Conservation (phyloP, 805 yeast genomes). For the Kuraishia piskuri region DNA sequence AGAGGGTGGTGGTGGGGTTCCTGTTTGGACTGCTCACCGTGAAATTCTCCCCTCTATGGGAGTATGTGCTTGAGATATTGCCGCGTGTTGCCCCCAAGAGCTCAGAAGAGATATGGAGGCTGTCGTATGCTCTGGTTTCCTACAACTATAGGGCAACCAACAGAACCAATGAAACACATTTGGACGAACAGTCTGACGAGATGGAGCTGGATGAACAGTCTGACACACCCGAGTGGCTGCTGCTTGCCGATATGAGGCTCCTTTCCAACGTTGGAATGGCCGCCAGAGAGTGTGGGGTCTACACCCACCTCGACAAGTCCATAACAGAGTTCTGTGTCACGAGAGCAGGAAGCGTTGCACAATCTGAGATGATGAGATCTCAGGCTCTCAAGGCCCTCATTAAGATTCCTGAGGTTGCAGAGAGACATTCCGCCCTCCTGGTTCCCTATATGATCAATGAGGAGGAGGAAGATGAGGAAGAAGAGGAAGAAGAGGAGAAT, state of each 20-base stretch:
- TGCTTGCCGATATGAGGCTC: constrained; percentile 36
- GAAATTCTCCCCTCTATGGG: constrained; percentile 82
- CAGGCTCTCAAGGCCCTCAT: constrained; percentile 51
- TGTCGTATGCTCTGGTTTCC: constrained; percentile 19
- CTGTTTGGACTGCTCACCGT: constrained; percentile 66
- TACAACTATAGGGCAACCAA: constrained; percentile 4
- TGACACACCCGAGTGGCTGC: constrained; percentile 21
- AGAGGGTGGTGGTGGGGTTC: constrained; percentile 33
- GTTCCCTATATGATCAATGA: constrained; percentile 47
- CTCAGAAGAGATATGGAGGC: constrained; percentile 46
- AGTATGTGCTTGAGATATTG: constrained; percentile 56
- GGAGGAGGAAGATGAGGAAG: constrained; percentile 20
- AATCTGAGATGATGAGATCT: constrained; percentile 37
- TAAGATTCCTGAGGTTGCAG: constrained; percentile 61
- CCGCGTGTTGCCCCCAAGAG: constrained; percentile 34
- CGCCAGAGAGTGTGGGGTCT: constrained; percentile 21
- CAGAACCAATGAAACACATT: too few species aligned
- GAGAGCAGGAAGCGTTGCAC: constrained; percentile 21
- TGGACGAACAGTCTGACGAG: not conserved
- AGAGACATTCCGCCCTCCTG: constrained; percentile 45
- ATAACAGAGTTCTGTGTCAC: constrained; percentile 27
- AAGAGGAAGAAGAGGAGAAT: constrained; percentile 6
- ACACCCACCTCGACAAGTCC: constrained; percentile 24
- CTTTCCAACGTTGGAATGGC: constrained; percentile 27
- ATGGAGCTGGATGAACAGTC: not conserved